Base-by-base conservation (phyloP, 768 basidiomycete species). In the Fomitopsis serialis region DNA sequence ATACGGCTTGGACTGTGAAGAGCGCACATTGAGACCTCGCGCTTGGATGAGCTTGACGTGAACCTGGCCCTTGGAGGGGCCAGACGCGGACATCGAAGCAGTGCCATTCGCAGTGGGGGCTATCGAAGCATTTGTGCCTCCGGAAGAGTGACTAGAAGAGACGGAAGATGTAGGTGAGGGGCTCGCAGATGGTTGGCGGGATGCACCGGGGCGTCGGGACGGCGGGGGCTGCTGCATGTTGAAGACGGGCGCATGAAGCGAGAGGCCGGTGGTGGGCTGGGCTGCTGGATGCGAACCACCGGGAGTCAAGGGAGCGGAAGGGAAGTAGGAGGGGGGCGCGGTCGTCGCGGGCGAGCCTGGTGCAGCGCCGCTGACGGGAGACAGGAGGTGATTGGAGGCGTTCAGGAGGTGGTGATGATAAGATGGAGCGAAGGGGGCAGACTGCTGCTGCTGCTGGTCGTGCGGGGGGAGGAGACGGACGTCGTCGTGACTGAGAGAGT, bases 41-140 rank as follows among this genome's bases (percentile, higher is more conserved):
- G 92, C 97, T 59, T 87, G 85, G 70, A 99, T 92, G 66, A 99
- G 84, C 72, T 98, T 98, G 71, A 99, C 88, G 63, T 92, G 91
- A 51, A 99, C 87, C 71, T 94, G 92, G 55, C 89, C 89, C 63
- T 71, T 76, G 56, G 77, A 74, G 10, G 72, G 67, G 35, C 68
- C 68, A 2, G 73, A 68, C 42, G 62, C 15, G 42, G 55, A 58
- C 44, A 52, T 50, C 25, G 57, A 52, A 53, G 60, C 48, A 10
- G 54, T 48, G 29, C 42, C 17, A 15, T 43, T 44, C 15, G 50
- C 27, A 5, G 45, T 47, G 4, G 22, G 34, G 4, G 17, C 22
- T 3, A 42, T 21, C 13, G 62, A 23, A 23, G 50, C 11, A 21
- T 64, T 23, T 35, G 70, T 58, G 24, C 63, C 58, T 42, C n/a